phyloP scores from a whole-genome alignment of 2,329 filamentous ascomycete genomes.

The Xylariaceae sp. region DNA sequence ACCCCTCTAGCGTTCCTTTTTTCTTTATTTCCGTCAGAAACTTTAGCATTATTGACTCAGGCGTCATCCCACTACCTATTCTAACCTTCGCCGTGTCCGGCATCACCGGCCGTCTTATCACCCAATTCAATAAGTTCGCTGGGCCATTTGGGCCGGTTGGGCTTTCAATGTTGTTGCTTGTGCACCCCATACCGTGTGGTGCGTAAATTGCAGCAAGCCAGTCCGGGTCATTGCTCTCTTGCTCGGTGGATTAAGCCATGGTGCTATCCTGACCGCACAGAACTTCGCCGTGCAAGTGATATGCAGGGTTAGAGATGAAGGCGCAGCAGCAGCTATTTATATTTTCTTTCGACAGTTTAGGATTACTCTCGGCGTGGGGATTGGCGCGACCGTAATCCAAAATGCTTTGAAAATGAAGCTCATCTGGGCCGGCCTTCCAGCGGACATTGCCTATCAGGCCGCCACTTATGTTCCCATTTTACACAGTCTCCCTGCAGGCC shows the following conservation, averaged over 20 bases:
- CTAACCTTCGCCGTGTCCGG: constrained; percentile 40
- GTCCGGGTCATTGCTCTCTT: constrained; percentile 45
- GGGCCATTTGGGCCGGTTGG: constrained; percentile 48
- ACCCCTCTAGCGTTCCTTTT: constrained; percentile 34
- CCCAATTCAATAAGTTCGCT: constrained; percentile 44
- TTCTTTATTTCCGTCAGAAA: constrained; percentile 45
- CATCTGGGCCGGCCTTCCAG: constrained; percentile 33
- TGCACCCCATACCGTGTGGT: constrained; percentile 15
- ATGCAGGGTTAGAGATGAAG: constrained; percentile 42
- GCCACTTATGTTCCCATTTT: constrained; percentile 26
- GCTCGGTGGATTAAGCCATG: constrained; percentile 44
- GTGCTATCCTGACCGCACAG: constrained; percentile 45
- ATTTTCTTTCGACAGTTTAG: constrained; percentile 47
- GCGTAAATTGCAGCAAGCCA: constrained; percentile 27
- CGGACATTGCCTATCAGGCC: constrained; percentile 32
- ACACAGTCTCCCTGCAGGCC: constrained; percentile 12
- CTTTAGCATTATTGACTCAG: constrained; percentile 39
- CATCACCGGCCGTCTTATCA: constrained; percentile 37
- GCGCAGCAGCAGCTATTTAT: constrained; percentile 46
- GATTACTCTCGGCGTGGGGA: constrained; percentile 46
- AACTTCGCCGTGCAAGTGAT: constrained; percentile 46
- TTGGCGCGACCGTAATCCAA: constrained; percentile 48
- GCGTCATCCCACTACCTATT: constrained; percentile 40
- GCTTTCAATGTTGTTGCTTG: constrained; percentile 11
- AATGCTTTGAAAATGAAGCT: constrained; percentile 45